These are phyloP conservation scores for Diddensiella transvaalensis DNA, from an alignment of 805 yeast genomes.

Conservation along the genomic window DNA sequence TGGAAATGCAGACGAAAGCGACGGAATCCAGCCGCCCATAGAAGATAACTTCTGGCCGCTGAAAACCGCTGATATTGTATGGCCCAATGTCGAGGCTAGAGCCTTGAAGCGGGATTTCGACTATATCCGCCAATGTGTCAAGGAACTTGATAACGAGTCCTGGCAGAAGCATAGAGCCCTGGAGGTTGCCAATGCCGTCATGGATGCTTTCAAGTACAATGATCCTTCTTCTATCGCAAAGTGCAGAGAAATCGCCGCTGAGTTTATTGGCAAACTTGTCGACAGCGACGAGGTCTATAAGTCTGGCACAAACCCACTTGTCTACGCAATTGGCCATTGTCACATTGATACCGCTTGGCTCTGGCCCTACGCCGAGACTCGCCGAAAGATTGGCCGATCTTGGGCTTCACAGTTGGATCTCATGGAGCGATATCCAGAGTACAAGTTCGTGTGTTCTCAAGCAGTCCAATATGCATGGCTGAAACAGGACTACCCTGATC, in stretches of 20 bases:
- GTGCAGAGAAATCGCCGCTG: slow-evolving; percentile 63
- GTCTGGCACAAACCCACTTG: slow-evolving; percentile 72
- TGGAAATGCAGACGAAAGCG: slow-evolving; percentile 54
- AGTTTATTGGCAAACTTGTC: slow-evolving; percentile 58
- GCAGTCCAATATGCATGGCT: slow-evolving; percentile 94
- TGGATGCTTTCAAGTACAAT: slow-evolving; percentile 76
- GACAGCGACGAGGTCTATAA: slow-evolving; percentile 64
- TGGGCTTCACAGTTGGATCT: slow-evolving; percentile 89
- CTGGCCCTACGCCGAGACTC: slow-evolving; percentile 96
- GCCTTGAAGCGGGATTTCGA: slow-evolving; percentile 74
- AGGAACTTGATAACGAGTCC: slow-evolving; percentile 67
- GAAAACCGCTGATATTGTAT: slow-evolving; percentile 67
- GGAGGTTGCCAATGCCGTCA: slow-evolving; percentile 71
- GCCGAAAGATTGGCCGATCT: slow-evolving; percentile 83
- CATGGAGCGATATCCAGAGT: slow-evolving; percentile 84
- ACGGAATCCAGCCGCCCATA: slow-evolving; percentile 53
- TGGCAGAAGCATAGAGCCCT: slow-evolving; percentile 84
- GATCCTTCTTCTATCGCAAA: slow-evolving; percentile 44
- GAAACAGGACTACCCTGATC: slow-evolving; percentile 75
- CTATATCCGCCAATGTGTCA: slow-evolving; percentile 84
- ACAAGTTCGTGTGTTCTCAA: slow-evolving; percentile 87
- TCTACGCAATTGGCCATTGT: slow-evolving; percentile 84
- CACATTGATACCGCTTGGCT: slow-evolving; percentile 98
- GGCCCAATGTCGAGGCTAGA: slow-evolving; percentile 80
- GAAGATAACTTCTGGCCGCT: slow-evolving; percentile 67